Conservation (phyloP, 768 basidiomycete genomes). For the Termitomyces eurrhizus region DNA sequence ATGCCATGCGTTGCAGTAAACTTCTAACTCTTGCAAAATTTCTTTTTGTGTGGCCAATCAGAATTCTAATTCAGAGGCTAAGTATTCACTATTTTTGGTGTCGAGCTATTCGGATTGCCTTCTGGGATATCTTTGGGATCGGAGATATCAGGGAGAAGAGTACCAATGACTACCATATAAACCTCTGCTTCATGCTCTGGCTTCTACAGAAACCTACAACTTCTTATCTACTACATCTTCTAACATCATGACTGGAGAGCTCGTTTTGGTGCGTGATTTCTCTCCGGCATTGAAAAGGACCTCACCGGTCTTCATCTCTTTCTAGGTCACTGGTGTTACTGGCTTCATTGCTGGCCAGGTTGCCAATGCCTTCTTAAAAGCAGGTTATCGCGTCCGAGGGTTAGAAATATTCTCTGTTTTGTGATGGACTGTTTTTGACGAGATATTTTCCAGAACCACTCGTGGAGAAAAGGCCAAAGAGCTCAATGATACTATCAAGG, state of each 20-base stretch:
- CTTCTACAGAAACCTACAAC: not conserved
- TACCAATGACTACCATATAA: conserved; percentile 7
- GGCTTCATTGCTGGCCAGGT: conserved; percentile 39
- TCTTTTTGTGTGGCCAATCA: not conserved
- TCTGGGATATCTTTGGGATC: not conserved
- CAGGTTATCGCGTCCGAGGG: conserved; percentile 39
- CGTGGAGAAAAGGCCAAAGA: conserved; percentile 27
- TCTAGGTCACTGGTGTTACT: conserved; percentile 36
- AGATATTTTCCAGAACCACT: conserved; percentile 22
- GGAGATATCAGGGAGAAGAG: conserved; percentile 1
- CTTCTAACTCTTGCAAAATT: not conserved
- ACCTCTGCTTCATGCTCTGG: not conserved
- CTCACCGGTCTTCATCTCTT: not conserved
- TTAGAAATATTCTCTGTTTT: conserved; percentile 12
- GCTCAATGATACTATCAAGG: conserved; percentile 20
- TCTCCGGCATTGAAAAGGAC: not conserved
- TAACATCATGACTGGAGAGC: conserved; percentile 17
- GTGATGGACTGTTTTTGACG: not conserved
- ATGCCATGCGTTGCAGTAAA: not conserved
- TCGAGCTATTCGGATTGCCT: not conserved
- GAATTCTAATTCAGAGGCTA: not conserved
- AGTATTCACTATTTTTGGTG: not conserved
- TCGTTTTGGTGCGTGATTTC: conserved; percentile 16
- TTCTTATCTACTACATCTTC: conserved; percentile 1
- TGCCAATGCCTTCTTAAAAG: conserved; percentile 26